Conservation (phyloP, 140 eudicot species). For the Senecio squalidus region DNA sequence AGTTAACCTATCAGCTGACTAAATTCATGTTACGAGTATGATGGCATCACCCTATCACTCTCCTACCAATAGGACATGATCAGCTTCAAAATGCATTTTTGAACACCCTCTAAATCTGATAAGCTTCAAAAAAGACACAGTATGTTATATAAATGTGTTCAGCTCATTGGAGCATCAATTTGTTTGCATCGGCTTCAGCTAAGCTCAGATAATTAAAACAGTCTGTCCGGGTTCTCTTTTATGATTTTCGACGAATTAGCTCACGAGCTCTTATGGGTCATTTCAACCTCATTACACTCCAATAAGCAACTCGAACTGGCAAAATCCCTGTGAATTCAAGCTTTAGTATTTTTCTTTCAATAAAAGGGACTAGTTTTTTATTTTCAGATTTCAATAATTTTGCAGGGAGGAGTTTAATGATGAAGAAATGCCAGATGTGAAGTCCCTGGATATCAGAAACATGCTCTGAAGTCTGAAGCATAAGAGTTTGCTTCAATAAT, state of each 20-base stretch:
- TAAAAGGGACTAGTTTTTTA: not conserved
- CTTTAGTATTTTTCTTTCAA: not conserved
- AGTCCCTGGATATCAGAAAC: slow-evolving; percentile 70
- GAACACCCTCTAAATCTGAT: too few relatives aligned
- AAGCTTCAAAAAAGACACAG: too few relatives aligned
- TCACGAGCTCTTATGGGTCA: not conserved
- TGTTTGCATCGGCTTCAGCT: not conserved
- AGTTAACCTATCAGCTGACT: too few relatives aligned
- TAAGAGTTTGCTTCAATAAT: slow-evolving; percentile 23
- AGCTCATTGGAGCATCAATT: not conserved
- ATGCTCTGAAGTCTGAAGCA: slow-evolving; percentile 39
- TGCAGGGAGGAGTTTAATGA: slow-evolving; percentile 86
- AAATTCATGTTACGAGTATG: too few relatives aligned
- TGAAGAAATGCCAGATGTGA: slow-evolving; percentile 69
- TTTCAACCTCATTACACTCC: not conserved
- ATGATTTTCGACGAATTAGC: not conserved
- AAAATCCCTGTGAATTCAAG: too few relatives aligned
- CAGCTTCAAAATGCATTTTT: too few relatives aligned
- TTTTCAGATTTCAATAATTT: not conserved
- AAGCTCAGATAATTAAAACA: not conserved
- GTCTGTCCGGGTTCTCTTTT: not conserved
- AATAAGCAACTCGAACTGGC: not conserved
- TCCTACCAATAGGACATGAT: too few relatives aligned
- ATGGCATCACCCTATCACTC: too few relatives aligned
- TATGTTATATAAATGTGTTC: not conserved